Base-by-base conservation (phyloP, 192 early-diverging fungal genomes). In the Coemansia asiatica region DNA sequence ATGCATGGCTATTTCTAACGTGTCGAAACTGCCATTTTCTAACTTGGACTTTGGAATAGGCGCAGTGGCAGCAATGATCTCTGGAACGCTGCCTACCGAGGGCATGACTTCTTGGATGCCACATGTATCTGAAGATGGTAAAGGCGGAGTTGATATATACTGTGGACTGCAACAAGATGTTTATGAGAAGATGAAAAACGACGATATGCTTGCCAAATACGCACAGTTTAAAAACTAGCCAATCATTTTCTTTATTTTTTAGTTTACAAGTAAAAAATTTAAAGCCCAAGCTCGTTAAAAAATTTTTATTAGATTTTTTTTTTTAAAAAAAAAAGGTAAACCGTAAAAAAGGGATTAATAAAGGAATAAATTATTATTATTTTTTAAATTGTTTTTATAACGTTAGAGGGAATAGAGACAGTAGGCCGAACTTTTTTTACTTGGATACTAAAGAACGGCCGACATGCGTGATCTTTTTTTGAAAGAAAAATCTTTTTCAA, bases 61-160 rank as follows among this genome's bases (percentile, higher is more conserved):
- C 1, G 70, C 51, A 25, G 48, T 55, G 19, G 29, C 16, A 13
- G 29, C 63, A 23, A 59, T 72, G 22, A 38, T 65, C 21, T 66
- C 36, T 15, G 64, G 54, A 38, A 61, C 57, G n/a, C 25, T 36
- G 29, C 57, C 70, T 12, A 64, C 63, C 0, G 70, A 72, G 44
- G 55, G 53, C 15, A 61, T 70, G 59, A 2, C 60, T 2, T 62
- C 47, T 6, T 75, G 68, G 74, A 38, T 70, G 51, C 74, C 68
- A 7, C 50, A 53, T 53, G 50, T 10, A 9, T 53, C 50, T 25
- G 50, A 19, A 23, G 31, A 55, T 47, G 26, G 9, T 8, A 55
- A 75, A 29, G 74, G 68, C 16, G 74, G 74, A 10, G 60, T 67
- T 23, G 59, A 57, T 53, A 64, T 72, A 23, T 65, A 72, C 50